These are phyloP conservation scores for Kodamaea sagamina DNA, from an alignment of 805 yeast species.

Conservation along the genomic window DNA sequence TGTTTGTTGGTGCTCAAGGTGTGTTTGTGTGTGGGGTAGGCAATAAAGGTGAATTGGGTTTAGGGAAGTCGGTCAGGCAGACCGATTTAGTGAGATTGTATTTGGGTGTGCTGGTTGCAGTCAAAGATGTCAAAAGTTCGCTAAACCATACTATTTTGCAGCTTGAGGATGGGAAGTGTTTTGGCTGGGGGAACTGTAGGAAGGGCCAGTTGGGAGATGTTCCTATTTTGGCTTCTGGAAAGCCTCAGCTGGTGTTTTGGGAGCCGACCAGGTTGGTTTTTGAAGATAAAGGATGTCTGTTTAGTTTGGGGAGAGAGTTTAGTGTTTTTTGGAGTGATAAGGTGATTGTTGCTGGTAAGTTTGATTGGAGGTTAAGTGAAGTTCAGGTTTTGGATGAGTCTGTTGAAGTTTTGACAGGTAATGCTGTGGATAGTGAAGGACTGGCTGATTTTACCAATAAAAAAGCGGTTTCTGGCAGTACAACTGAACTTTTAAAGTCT, in stretches of 20 bases:
- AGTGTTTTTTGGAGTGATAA: constrained; percentile 31
- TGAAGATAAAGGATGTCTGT: constrained; percentile 7
- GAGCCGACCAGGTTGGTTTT: constrained; percentile 24
- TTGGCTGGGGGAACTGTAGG: constrained; percentile 71
- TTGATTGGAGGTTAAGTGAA: too few relatives aligned
- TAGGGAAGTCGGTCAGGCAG: constrained; percentile 23
- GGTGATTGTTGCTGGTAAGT: too few relatives aligned
- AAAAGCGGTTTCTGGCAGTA: too few relatives aligned
- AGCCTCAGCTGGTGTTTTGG: constrained; percentile 23
- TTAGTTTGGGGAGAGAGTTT: constrained; percentile 60
- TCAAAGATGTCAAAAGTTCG: constrained; percentile 34
- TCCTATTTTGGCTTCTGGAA: constrained; percentile 10
- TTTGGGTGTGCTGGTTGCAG: constrained; percentile 11
- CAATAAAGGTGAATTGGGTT: constrained; percentile 72
- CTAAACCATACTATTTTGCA: constrained; percentile 48
- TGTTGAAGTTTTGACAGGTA: too few relatives aligned
- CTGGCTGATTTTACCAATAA: too few relatives aligned
- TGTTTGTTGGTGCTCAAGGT: constrained; percentile 46
- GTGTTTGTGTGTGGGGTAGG: constrained; percentile 66
- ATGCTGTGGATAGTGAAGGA: too few relatives aligned
- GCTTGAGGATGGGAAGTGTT: constrained; percentile 43
- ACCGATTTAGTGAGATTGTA: constrained; percentile 10
- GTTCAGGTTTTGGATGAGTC: too few relatives aligned
- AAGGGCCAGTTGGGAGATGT: constrained; percentile 52
- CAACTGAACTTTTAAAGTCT: too few relatives aligned